Percentiles rank a stretch among this genome's conserved stretches.
Conservation (phyloP, 2,329 filamentous ascomycete species). For the Gnomoniopsis smithogilvyi region DNA sequence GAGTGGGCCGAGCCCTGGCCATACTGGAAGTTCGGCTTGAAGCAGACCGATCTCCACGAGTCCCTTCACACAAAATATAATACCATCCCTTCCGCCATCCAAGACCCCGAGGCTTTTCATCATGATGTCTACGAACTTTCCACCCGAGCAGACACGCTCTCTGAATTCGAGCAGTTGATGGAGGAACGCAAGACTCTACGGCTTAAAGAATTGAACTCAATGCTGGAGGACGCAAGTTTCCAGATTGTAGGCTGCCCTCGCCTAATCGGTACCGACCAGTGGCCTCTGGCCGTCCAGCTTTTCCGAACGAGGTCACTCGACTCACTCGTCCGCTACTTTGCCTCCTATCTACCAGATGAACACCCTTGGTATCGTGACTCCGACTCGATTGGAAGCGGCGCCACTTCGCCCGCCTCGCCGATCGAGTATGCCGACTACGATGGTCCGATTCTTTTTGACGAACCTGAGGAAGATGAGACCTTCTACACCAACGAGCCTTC, state of each 20-base stretch:
- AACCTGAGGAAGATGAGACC: constrained; percentile 34
- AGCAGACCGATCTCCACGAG: constrained; percentile 54
- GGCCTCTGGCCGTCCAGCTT: constrained; percentile 56
- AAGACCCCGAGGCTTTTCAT: constrained; percentile 59
- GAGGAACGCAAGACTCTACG: constrained; percentile 52
- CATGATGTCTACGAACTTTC: constrained; percentile 60
- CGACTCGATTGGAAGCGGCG: constrained; percentile 34
- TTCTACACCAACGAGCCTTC: constrained; percentile 40
- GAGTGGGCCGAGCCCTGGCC: constrained; percentile 44
- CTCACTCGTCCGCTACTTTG: constrained; percentile 58
- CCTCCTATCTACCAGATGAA: constrained; percentile 53
- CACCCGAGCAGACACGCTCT: constrained; percentile 43
- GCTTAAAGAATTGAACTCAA: constrained; percentile 51
- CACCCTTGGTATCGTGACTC: constrained; percentile 40
- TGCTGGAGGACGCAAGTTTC: constrained; percentile 54
- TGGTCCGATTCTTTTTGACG: constrained; percentile 38
- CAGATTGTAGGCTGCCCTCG: constrained; percentile 60
- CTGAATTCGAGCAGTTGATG: constrained; percentile 54
- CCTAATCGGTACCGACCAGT: constrained; percentile 57
- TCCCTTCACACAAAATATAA: constrained; percentile 60
- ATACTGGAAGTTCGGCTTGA: constrained; percentile 62
- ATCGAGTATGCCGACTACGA: constrained; percentile 24
- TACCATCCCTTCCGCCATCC: constrained; percentile 52
- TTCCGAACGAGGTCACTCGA: constrained; percentile 58
- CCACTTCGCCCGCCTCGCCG: constrained; percentile 12